Conservation (phyloP, 495 filamentous ascomycete species). For the Neurospora sp. region DNA sequence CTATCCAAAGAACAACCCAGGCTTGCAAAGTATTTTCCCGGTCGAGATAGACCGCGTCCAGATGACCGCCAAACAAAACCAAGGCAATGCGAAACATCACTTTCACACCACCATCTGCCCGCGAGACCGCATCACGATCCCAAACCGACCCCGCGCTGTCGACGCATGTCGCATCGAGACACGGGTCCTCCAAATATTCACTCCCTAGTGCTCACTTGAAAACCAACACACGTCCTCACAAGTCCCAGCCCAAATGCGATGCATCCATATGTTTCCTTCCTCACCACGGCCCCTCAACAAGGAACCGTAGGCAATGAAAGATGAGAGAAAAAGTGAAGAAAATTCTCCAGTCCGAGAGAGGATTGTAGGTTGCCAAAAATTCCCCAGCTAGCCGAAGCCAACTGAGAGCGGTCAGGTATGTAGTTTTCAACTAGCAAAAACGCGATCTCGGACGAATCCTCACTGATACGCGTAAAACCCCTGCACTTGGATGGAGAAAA, state of each 20-base stretch:
- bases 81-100: not conserved
- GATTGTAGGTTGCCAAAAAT: conserved; percentile 18
- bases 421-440: conserved; percentile 54
- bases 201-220: not conserved
- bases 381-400: conserved; percentile 20
- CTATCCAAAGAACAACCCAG: not conserved
- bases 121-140: not conserved
- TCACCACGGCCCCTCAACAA: conserved; percentile 14
- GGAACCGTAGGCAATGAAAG: conserved; percentile 23
- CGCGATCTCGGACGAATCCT: conserved; percentile 46
- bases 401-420: conserved; percentile 37
- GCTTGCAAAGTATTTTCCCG: not conserved
- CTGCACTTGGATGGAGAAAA: conserved; percentile 29
- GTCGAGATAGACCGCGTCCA: not conserved
- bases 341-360: not conserved
- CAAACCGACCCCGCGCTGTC: not conserved
- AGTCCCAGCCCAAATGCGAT: not conserved
- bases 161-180: not conserved
- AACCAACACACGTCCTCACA: not conserved
- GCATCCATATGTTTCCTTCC: conserved; percentile 10
- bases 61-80: not conserved
- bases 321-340: conserved; percentile 2
- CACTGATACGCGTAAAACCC: conserved; percentile 43
- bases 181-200: not conserved
- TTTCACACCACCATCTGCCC: not conserved